Conservation (phyloP, 1,139 yeast genomes). For the Hansenula anomala region DNA sequence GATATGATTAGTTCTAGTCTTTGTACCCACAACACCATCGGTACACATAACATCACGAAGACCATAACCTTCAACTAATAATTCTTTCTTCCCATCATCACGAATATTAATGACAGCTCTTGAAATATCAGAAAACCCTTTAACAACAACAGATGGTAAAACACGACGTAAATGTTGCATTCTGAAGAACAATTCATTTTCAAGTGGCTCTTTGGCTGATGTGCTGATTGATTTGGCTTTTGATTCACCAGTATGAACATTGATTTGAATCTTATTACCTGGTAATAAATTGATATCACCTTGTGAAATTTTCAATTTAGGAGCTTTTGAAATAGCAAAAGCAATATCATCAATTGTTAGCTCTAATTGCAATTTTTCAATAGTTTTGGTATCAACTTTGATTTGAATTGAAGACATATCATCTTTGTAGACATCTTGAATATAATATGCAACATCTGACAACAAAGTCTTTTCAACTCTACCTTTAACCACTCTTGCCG, state of each 20-base stretch:
- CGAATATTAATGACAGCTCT: constrained; percentile 95
- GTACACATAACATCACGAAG: constrained; percentile 95
- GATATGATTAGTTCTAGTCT: constrained; percentile 87
- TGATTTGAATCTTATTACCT: constrained; percentile 69
- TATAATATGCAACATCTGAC: constrained; percentile 80
- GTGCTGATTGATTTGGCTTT: constrained; percentile 34
- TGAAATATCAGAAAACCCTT: constrained; percentile 86
- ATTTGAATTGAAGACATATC: constrained; percentile 75
- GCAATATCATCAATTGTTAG: constrained; percentile 83
- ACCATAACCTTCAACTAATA: constrained; percentile 97
- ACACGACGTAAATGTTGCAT: constrained; percentile 87
- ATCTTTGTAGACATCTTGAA: constrained; percentile 91
- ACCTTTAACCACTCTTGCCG: constrained; percentile 98
- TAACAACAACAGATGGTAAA: constrained; percentile 82
- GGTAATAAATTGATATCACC: constrained; percentile 66
- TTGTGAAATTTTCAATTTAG: constrained; percentile 72
- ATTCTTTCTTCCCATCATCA: constrained; percentile 78
- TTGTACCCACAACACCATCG: constrained; percentile 89
- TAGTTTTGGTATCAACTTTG: constrained; percentile 76
- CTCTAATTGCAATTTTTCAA: constrained; percentile 87
- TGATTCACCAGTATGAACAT: constrained; percentile 54
- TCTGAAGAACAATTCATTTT: constrained; percentile 72
- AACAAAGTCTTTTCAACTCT: constrained; percentile 89
- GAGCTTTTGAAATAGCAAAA: constrained; percentile 74
- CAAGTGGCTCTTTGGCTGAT: constrained; percentile 38